Evolutionary conservation across 108 stramenopile genomes (phyloP).

Genomic region (Aurantiochytrium sp.): DNA sequence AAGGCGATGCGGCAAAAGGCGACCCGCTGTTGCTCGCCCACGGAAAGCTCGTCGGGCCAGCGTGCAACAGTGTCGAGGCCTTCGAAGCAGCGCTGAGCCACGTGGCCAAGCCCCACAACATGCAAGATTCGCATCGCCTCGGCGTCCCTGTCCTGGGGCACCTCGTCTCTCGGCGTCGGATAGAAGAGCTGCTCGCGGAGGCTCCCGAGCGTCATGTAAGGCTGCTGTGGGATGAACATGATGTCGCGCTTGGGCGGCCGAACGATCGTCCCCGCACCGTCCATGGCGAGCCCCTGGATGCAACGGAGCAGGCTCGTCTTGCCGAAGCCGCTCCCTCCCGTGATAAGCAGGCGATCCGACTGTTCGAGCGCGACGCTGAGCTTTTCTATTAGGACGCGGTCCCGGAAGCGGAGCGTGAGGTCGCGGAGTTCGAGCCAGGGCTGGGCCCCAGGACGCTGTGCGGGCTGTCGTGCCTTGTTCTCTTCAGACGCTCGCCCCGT

Average conservation of each 20-base stretch:
- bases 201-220: constrained; percentile 80
- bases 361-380: constrained; percentile 46
- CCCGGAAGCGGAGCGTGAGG: constrained; percentile 47
- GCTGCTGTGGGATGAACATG: constrained; percentile 88
- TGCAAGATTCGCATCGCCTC: constrained; percentile 63
- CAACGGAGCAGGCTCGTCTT: constrained; percentile 77
- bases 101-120: constrained; percentile 67
- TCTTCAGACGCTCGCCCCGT: too few relatives aligned
- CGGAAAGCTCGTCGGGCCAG: constrained; percentile 80
- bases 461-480: too few relatives aligned
- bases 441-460: too few relatives aligned
- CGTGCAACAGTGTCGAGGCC: constrained; percentile 71
- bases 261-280: constrained; percentile 69
- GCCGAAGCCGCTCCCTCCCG: constrained; percentile 79
- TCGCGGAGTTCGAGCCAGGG: constrained; percentile 44
- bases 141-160: constrained; percentile 33
- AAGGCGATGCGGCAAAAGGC: constrained; percentile 84
- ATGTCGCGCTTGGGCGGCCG: constrained; percentile 72
- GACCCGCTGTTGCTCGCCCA: constrained; percentile 93
- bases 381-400: background rate
- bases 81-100: constrained; percentile 61
- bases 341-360: constrained; percentile 77
- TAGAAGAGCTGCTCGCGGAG: constrained; percentile 85
- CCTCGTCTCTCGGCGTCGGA: constrained; percentile 53
- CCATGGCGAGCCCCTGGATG: constrained; percentile 84